Conservation (phyloP, 768 basidiomycete species). For the Punctularia strigosozonata region DNA sequence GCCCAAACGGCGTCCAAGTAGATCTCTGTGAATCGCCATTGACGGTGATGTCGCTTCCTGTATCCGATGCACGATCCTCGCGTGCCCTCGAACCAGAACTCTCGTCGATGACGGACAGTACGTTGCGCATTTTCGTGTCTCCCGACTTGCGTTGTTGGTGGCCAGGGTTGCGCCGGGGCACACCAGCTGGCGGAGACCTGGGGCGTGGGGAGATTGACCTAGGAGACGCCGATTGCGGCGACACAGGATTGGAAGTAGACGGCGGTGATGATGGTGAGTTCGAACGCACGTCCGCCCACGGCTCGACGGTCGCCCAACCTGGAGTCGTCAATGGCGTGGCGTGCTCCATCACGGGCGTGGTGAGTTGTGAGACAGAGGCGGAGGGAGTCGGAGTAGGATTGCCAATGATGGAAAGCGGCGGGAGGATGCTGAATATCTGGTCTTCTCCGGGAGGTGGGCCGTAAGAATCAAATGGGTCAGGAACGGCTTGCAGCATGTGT, state of each 20-base stretch:
- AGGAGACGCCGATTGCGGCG: slow-evolving; percentile 41
- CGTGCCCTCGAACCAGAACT: too few species aligned
- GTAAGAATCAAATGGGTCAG: slow-evolving; percentile 90
- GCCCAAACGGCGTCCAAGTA: too few species aligned
- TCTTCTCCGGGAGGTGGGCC: slow-evolving; percentile 81
- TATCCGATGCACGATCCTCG: too few species aligned
- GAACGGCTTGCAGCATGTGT: slow-evolving; percentile 79
- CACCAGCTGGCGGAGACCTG: too few species aligned
- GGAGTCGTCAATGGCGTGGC: slow-evolving; percentile 7
- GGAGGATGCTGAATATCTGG: slow-evolving; percentile 87
- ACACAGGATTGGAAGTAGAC: slow-evolving; percentile 10
- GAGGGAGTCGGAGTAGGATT: slow-evolving; percentile 49
- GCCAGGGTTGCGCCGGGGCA: too few species aligned
- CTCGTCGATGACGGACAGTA: slow-evolving; percentile 68
- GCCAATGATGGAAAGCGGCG: slow-evolving; percentile 71
- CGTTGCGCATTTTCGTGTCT: slow-evolving; percentile 57
- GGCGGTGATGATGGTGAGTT: slow-evolving; percentile 11
- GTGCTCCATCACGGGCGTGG: slow-evolving; percentile 22
- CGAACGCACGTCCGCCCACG: slow-evolving; percentile 16
- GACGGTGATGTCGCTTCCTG: too few species aligned
- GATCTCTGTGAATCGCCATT: too few species aligned
- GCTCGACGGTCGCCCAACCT: slow-evolving; percentile 4
- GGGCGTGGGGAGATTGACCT: slow-evolving; percentile 11
- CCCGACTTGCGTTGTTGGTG: slow-evolving; percentile 41
- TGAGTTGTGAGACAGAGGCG: slow-evolving; percentile 46